Evolutionary conservation across 1,139 yeast genomes (phyloP), one percentile per base, ranked within the genome.

Genomic region (Saccharomycopsis hybrid): DNA sequence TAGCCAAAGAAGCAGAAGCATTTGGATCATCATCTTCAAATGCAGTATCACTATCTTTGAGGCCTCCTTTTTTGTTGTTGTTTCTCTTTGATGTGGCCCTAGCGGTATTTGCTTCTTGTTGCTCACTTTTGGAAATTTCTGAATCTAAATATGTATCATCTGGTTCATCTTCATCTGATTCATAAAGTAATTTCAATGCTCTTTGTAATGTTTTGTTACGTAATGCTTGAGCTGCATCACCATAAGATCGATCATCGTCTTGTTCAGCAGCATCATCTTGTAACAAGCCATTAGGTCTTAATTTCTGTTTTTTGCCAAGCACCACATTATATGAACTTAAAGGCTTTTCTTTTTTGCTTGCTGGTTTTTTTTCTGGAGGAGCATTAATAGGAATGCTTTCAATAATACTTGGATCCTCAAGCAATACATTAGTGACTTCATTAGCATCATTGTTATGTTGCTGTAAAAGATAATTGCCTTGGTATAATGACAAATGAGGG

Each of bases 81-180:
- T 51, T 55, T 31, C 25, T 57, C 24, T 49, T 56, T 4, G 47
- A n/a, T 4, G 54, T 31, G 2, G 56, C 44, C 9, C 60, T 57
- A 0, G 74, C 72, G 4, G 74, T 27, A 24, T 25, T 31, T 7
- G 44, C 44, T 35, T 43, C 46, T 18, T 18, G 18, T 41, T 41
- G 42, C 13, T 36, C 48, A 30, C 41, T 68, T 50, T 62, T 62
- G 44, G 52, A 41, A 5, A 63, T 69, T 52, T 83, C 94, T 37
- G 83, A 84, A 43, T 84, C 95, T 48, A 78, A 84, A 60, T 87
- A 87, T 0, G 95, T 85, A 58, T 88, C 96, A 62, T 87, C 96
- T 2, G 85, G 81, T 57, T 85, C 95, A 54, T 73, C 78, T 58
- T 85, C 95, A 55, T 85, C 92, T 25, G 80, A 75, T 46, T 82